Percentiles rank a stretch among this genome's conserved stretches.
phyloP scores from a whole-genome alignment of 306 rosid species.

The Dryas octopetala region DNA sequence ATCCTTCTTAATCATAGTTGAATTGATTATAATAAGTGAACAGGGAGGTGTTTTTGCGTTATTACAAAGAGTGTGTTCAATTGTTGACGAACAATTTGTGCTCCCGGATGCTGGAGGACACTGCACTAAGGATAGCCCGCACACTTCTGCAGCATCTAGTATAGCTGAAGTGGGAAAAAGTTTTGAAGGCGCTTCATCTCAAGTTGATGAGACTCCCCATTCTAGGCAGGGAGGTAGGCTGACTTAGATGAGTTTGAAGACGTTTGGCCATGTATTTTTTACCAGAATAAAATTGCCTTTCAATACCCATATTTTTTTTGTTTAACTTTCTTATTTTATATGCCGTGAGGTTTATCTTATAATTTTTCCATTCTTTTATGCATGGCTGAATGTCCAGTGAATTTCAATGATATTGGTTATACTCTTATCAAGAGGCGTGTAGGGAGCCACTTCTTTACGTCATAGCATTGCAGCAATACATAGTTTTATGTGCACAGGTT shows the following conservation, averaged over 20 bases:
- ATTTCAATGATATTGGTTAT: slow-evolving; percentile 58
- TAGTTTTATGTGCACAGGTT: slow-evolving; percentile 89
- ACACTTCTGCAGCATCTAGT: slow-evolving; percentile 28
- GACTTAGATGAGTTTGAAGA: slow-evolving; percentile 4
- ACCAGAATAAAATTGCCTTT: slow-evolving; percentile 1
- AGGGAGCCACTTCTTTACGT: slow-evolving; percentile 64
- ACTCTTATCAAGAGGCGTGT: slow-evolving; percentile 49
- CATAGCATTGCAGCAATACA: slow-evolving; percentile 81
- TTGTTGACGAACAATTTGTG: slow-evolving; percentile 45
- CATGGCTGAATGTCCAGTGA: slow-evolving; percentile 38
- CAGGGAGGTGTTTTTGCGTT: too few species aligned
- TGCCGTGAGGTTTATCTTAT: slow-evolving; percentile 12
- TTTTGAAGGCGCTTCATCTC: slow-evolving; percentile 36
- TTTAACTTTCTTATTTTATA: not conserved
- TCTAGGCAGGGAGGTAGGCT: slow-evolving; percentile 37
- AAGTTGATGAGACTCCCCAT: slow-evolving; percentile 26
- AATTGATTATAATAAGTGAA: too few species aligned
- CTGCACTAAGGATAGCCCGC: slow-evolving; percentile 17
- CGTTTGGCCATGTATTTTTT: not conserved
- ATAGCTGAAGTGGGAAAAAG: slow-evolving; percentile 23
- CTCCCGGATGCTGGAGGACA: slow-evolving; percentile 10
- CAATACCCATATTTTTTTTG: not conserved
- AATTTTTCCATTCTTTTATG: slow-evolving; percentile 14
- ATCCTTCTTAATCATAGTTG: too few species aligned
- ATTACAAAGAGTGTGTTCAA: slow-evolving; percentile 56